Percentiles rank a stretch among this genome's conserved stretches.
Conservation (phyloP, 306 rosid species). For the Alnus rubra region DNA sequence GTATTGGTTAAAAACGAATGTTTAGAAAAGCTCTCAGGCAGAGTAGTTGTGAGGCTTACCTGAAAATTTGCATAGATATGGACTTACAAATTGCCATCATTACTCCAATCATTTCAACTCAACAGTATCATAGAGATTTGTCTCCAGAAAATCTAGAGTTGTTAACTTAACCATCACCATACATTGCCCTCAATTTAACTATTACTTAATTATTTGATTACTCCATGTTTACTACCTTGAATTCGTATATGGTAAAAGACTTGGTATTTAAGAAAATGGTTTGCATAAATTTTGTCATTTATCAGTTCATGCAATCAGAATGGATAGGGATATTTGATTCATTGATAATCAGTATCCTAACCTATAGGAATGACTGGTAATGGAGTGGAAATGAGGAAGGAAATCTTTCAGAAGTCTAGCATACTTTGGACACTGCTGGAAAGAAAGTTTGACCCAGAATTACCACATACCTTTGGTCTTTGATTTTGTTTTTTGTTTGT, state of each 20-base stretch:
- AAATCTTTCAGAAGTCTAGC: neutral
- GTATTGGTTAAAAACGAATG: constrained; percentile 2
- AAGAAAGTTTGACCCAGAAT: neutral
- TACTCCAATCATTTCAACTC: neutral
- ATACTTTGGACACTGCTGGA: neutral
- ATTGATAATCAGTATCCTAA: neutral
- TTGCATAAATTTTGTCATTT: neutral
- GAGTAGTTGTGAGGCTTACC: neutral
- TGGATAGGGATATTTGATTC: neutral
- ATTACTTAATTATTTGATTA: neutral
- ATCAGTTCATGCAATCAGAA: neutral
- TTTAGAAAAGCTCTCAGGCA: neutral
- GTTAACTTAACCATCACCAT: neutral
- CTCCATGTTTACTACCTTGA: neutral
- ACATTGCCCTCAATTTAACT: neutral
- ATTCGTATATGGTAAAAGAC: neutral
- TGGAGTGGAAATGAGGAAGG: neutral
- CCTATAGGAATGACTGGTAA: neutral
- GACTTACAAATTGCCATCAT: neutral
- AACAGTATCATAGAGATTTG: neutral
- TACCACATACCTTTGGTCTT: neutral
- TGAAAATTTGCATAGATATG: neutral
- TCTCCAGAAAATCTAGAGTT: neutral
- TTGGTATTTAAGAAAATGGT: neutral
- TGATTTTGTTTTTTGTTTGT: neutral